These are phyloP conservation scores for Sporothrix variecibatus DNA, from an alignment of 2,329 filamentous ascomycete genomes.

Conservation along the genomic window DNA sequence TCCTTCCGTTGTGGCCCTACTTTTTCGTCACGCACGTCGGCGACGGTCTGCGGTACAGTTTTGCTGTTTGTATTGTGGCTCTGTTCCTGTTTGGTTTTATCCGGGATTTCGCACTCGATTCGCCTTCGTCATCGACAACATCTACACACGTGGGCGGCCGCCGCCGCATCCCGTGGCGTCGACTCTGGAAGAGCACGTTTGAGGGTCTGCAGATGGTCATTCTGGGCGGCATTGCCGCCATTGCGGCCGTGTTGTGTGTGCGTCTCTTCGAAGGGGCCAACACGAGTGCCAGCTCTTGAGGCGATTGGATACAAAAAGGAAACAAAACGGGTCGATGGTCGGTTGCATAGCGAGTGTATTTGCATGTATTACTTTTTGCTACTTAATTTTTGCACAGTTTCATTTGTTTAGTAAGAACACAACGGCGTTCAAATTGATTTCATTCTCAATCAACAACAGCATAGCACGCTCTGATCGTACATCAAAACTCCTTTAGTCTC, in stretches of 20 bases:
- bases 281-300: not conserved
- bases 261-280: constrained; percentile 33
- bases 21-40: constrained; percentile 36
- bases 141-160: not conserved
- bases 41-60: constrained; percentile 39
- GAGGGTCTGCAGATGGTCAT: constrained; percentile 40
- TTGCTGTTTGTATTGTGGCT: constrained; percentile 37
- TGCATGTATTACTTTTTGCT: not conserved
- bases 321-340: not conserved
- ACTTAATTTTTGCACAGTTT: not conserved
- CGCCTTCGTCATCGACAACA: not conserved
- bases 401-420: not conserved
- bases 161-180: constrained; percentile 30
- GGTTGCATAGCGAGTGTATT: not conserved
- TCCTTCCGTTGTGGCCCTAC: constrained; percentile 38
- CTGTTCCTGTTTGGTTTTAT: constrained; percentile 38
- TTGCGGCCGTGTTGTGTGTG: constrained; percentile 38
- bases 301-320: not conserved
- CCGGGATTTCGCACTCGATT: constrained; percentile 34
- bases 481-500: not conserved
- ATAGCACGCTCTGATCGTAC: too few relatives aligned
- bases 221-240: constrained; percentile 37
- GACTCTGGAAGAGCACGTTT: constrained; percentile 33
- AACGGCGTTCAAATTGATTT: not conserved
- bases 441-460: not conserved